phyloP scores from a whole-genome alignment of 2,329 filamentous ascomycete genomes.

The Aspergillus quadricinctus region DNA sequence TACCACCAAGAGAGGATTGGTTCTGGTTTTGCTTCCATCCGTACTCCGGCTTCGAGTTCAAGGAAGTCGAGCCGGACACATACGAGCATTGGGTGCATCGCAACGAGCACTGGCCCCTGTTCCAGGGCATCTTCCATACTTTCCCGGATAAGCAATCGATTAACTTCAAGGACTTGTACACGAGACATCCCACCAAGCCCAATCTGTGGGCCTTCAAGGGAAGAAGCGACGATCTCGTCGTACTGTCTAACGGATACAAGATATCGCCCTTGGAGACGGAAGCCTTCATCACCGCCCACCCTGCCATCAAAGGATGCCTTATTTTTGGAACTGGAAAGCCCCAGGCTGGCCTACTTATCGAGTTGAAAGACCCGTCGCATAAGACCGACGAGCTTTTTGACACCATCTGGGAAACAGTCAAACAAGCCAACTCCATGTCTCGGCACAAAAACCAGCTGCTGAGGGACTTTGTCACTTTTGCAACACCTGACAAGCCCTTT shows the following conservation, averaged over 20 bases:
- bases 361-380: background rate
- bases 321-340: conserved; percentile 15
- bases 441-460: no score
- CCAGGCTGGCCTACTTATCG: conserved; percentile 14
- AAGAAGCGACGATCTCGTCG: conserved; percentile 21
- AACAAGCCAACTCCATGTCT: no score
- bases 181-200: conserved; percentile 15
- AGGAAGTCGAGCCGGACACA: conserved; percentile 17
- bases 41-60: conserved; percentile 18
- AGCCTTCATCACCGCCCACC: conserved; percentile 12
- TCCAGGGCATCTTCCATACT: conserved; percentile 23
- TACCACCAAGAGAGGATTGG: conserved; percentile 7
- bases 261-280: conserved; percentile 15
- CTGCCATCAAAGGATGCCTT: conserved; percentile 10
- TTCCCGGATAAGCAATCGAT: conserved; percentile 28
- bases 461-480: no score
- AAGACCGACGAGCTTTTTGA: no score
- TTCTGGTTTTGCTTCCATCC: conserved; percentile 5
- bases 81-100: conserved; percentile 37
- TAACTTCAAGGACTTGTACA: conserved; percentile 18
- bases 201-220: conserved; percentile 22
- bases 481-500: no score
- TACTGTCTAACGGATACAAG: conserved; percentile 19
- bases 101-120: conserved; percentile 20
- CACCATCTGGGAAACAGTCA: no score